Percentiles rank a stretch among this genome's conserved stretches.
phyloP scores from a whole-genome alignment of 129 eudicot species.

The Arctium lappa region DNA sequence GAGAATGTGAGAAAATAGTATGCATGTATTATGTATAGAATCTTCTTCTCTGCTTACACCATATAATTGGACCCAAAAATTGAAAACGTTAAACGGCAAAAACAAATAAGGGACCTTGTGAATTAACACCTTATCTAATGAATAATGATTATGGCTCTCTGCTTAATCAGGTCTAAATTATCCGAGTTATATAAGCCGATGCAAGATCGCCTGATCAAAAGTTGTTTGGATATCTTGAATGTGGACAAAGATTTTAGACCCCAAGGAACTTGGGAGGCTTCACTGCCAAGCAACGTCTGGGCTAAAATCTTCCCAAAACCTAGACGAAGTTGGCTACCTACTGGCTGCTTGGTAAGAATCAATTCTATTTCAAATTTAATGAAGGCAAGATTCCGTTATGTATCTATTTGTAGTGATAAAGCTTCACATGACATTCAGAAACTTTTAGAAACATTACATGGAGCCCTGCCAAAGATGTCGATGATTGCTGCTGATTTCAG shows the following conservation, averaged over 20 bases:
- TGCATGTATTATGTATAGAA: not conserved
- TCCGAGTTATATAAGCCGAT: conserved; percentile 75
- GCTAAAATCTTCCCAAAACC: conserved; percentile 79
- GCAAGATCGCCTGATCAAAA: conserved; percentile 67
- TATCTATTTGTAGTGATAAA: conserved; percentile 13
- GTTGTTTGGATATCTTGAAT: conserved; percentile 67
- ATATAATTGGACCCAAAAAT: not conserved
- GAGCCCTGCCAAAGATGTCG: conserved; percentile 96
- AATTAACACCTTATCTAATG: not conserved
- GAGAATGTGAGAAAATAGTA: not conserved
- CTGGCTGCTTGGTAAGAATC: conserved; percentile 77
- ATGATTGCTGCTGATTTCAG: conserved; percentile 93
- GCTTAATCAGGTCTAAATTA: conserved; percentile 48
- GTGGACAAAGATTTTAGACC: conserved; percentile 50
- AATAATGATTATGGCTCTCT: not conserved
- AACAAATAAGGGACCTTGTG: not conserved
- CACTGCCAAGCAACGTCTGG: conserved; percentile 48
- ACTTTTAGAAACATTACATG: conserved; percentile 78
- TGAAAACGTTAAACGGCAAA: not conserved
- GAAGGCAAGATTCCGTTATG: not conserved
- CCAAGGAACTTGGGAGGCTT: conserved; percentile 35
- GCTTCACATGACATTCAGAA: conserved; percentile 41
- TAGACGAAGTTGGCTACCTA: conserved; percentile 91
- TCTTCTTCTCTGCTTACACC: not conserved
- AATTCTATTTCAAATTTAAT: not conserved